Evolutionary conservation across 495 filamentous ascomycete species (phyloP).

Genomic region (Penicillium atrosanguineum): DNA sequence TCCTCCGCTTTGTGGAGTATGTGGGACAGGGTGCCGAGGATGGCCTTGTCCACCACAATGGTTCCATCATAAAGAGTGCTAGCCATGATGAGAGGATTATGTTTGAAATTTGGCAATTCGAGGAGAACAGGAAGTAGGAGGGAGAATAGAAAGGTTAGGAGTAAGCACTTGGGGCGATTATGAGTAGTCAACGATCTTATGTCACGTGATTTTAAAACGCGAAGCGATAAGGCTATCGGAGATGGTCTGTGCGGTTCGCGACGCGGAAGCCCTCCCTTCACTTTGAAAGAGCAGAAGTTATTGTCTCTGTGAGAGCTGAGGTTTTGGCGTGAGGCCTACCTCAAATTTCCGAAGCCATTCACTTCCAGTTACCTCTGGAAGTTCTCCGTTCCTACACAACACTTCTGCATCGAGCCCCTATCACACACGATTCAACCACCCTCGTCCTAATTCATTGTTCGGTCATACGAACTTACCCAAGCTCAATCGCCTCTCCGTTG

Average conservation of each 20-base stretch:
- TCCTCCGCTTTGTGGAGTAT: slow-evolving; percentile 26
- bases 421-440: neutral
- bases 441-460: neutral
- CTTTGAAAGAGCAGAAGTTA: neutral
- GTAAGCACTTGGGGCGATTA: neutral
- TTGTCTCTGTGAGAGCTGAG: neutral
- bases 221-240: neutral
- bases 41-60: slow-evolving; percentile 21
- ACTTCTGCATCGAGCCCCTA: neutral
- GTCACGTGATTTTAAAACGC: neutral
- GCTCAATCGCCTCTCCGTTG: neutral
- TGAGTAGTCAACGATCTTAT: neutral
- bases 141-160: neutral
- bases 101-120: neutral
- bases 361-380: neutral
- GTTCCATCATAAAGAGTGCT: slow-evolving; percentile 34
- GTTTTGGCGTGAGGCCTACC: neutral
- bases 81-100: slow-evolving; percentile 15
- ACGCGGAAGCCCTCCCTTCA: neutral
- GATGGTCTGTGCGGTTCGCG: neutral
- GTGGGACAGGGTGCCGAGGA: slow-evolving; percentile 31
- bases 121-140: neutral
- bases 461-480: neutral
- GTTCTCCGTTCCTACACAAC: neutral
- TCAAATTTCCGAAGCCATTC: neutral